phyloP scores from a whole-genome alignment of 129 eudicot species.

The Flaveria ramosissima region DNA sequence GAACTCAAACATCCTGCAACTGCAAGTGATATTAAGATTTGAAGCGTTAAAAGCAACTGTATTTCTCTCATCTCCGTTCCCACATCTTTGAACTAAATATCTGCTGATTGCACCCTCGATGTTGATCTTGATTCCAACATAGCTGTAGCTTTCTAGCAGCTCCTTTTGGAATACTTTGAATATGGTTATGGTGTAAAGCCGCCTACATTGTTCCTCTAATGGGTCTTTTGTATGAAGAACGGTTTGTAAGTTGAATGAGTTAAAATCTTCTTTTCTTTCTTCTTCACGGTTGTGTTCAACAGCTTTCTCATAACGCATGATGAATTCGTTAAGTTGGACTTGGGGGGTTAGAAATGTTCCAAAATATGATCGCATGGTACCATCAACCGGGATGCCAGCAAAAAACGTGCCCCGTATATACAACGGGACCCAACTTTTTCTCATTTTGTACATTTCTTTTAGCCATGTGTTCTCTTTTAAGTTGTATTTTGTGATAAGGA shows the following conservation, averaged over 20 bases:
- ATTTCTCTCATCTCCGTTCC: conserved; percentile 69
- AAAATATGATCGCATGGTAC: conserved; percentile 64
- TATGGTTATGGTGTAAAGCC: conserved; percentile 60
- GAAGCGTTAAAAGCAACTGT: conserved; percentile 80
- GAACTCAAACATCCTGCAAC: conserved; percentile 85
- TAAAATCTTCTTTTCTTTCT: conserved; percentile 74
- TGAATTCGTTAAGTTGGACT: conserved; percentile 54
- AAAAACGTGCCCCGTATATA: conserved; percentile 64
- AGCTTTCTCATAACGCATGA: conserved; percentile 68
- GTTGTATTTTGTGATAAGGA: conserved; percentile 58
- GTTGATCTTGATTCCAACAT: conserved; percentile 67
- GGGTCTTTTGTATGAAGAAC: conserved; percentile 84
- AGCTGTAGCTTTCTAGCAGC: conserved; percentile 71
- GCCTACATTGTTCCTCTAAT: conserved; percentile 74
- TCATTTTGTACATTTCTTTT: conserved; percentile 68
- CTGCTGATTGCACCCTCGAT: conserved; percentile 77
- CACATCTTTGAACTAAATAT: conserved; percentile 72
- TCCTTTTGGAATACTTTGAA: conserved; percentile 81
- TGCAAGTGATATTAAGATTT: conserved; percentile 70
- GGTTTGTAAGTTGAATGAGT: conserved; percentile 62
- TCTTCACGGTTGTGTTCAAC: conserved; percentile 71
- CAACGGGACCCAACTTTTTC: conserved; percentile 84
- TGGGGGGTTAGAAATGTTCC: conserved; percentile 50
- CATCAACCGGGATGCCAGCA: conserved; percentile 72
- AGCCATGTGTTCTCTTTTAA: conserved; percentile 70